Evolutionary conservation across 345 rosid genomes (phyloP).

Genomic region (Schrenkiella parvula): DNA sequence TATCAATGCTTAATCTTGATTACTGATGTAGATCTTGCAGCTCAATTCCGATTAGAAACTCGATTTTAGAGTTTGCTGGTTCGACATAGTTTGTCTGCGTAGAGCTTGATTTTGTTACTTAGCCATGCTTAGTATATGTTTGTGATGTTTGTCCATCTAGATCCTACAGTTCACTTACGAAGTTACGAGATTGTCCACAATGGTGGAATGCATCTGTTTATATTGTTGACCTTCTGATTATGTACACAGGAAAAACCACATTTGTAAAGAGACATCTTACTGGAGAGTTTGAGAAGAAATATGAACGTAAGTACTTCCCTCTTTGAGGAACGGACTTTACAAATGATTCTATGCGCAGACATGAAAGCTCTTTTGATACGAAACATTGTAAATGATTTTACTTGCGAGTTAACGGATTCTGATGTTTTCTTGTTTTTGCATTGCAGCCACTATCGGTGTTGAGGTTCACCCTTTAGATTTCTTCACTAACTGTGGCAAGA

Average conservation of each 20-base stretch:
- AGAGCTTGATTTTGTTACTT: background rate
- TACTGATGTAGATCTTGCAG: background rate
- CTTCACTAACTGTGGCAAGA: slow-evolving; percentile 89
- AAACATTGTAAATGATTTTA: background rate
- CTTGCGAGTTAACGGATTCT: background rate
- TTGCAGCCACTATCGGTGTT: slow-evolving; percentile 90
- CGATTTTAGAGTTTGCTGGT: background rate
- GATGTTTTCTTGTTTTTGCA: background rate
- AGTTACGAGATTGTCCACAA: background rate
- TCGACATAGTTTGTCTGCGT: background rate
- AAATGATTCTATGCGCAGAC: no score
- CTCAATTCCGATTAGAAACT: background rate
- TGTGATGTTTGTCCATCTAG: background rate
- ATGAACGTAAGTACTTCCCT: slow-evolving; percentile 45
- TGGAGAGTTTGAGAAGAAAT: slow-evolving; percentile 77
- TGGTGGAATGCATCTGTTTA: background rate
- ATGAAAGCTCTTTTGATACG: background rate
- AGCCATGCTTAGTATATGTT: background rate
- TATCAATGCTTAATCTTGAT: background rate
- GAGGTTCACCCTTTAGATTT: slow-evolving; percentile 98
- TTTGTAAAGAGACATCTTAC: slow-evolving; percentile 74
- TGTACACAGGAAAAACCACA: slow-evolving; percentile 57
- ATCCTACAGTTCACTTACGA: background rate
- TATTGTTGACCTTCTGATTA: background rate
- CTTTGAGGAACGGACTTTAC: background rate